Evolutionary conservation across 176 grass and related monocot genomes (phyloP), one percentile per base, ranked within the genome.

Genomic region (Neostapfia colusana): DNA sequence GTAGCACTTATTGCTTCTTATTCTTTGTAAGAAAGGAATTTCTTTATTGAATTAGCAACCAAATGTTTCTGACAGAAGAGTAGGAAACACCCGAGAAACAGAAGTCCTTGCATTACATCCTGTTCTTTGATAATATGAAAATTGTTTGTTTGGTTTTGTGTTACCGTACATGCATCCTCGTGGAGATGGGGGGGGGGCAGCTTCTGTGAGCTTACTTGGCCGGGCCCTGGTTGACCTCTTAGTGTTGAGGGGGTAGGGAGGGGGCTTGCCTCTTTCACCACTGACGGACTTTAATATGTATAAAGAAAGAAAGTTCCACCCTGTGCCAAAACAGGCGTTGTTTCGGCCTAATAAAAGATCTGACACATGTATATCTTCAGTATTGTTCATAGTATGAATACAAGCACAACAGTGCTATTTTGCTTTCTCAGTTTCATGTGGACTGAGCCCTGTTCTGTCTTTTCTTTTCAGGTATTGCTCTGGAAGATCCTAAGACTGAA

Each of bases 401-500:
- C 0, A 3, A 54, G 12, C 8, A 53, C 8, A 16, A 7, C 59
- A 34, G 27, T 34, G 12, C 4, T 31, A 34, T 51, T 69, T 58
- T 5, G 7, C 13, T 69, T 68, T 28, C 36, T 31, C 41, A 10
- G 74, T 49, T 56, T 48, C 13, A 40, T 42, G 46, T 18, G 50
- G 36, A 82, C 67, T 72, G 42, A 79, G 27, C 45, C 31, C 13
- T 80, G 49, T 31, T 56, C 70, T 53, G 28, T 82, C 3, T 17
- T 78, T 82, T 13, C 41, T 50, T 79, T 76, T 57, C 73, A 98
- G 95, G 89, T 82, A 87, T 91, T 76, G 69, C 85, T 80, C 84
- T 84, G 41, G 95, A 98, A 78, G 95, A 98, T 82, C 69, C 91
- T 74, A 94, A 85, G 88, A 87, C 85, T 73, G 95, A 98, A 63